Base-by-base conservation (phyloP, 2,329 filamentous ascomycete genomes). In the Curvularia spicifera region DNA sequence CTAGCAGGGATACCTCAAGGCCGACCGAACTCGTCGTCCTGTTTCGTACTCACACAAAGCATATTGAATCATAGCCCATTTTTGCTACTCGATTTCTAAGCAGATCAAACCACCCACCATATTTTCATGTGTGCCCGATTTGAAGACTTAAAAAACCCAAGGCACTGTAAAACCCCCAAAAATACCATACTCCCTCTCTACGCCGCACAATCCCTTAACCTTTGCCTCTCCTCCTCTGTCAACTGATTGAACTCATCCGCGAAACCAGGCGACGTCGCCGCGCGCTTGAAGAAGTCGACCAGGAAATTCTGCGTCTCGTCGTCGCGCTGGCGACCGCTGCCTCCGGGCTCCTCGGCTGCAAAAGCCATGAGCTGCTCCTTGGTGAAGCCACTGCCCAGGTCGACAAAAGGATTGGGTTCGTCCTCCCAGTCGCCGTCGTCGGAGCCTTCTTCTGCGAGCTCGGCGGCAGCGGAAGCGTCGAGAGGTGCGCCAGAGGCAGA, bases 241-340 rank as follows among this genome's bases (percentile, higher is more conserved):
- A 89, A 68, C n/a, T 80, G 76, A 15, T 73, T 76, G 72, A 85
- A 89, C 24, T 86, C 73, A 49, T 83, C 81, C 28, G 78, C 78
- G 69, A 88, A 88, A 12, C 79, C 83, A 2, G 80, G 77, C 63
- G 83, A 83, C n/a, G 78, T 74, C 13, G 81, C 83, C 44, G 82
- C 81, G 42, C 80, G 78, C 43, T 79, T 81, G 79, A 97, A 97
- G 79, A 96, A 97, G 13, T 93, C 87, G 1, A 87, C 84, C 46
- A 98, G 81, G 75, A 92, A 97, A 4, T 85, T 86, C 74, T 96
- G 91, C 7, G 93, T 97, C 82, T 97, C 93, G 72, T 97, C 92
- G 73, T 98, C 94, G 33, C 89, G 86, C 71, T 89, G 86, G 52
- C 93, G 86, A 72, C 78, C 64, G 4, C 45, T 71, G 7, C 44